These are phyloP conservation scores for Podospora fimiseda DNA, from an alignment of 495 filamentous ascomycete species.

Conservation along the genomic window DNA sequence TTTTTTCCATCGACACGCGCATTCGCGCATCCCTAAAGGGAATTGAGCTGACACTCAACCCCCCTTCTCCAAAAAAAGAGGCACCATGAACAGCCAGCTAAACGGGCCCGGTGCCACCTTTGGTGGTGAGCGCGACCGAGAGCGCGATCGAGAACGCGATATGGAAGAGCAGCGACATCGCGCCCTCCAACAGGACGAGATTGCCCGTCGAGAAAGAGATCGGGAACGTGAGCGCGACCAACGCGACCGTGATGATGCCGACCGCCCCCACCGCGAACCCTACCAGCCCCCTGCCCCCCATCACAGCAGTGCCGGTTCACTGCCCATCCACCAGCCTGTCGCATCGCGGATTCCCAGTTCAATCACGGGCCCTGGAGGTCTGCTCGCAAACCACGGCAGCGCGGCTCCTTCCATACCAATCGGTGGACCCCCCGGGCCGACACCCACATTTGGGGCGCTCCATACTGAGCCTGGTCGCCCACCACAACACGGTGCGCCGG, in stretches of 20 bases:
- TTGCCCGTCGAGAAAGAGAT: conserved; percentile 26
- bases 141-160: conserved; percentile 29
- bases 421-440: conserved; percentile 56
- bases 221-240: conserved; percentile 32
- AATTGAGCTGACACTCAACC: conserved; percentile 22
- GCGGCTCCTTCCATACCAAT: conserved; percentile 54
- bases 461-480: conserved; percentile 53
- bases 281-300: conserved; percentile 55
- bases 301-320: conserved; percentile 75
- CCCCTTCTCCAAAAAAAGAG: neutral
- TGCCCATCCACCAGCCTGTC: conserved; percentile 86
- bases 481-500: conserved; percentile 58
- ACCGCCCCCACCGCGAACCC: conserved; percentile 62
- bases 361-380: conserved; percentile 81
- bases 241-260: conserved; percentile 58
- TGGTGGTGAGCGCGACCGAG: conserved; percentile 34
- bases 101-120: conserved; percentile 18
- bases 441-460: conserved; percentile 62
- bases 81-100: conserved; percentile 40
- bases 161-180: conserved; percentile 37
- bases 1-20: neutral
- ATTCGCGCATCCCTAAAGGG: neutral
- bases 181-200: conserved; percentile 30
- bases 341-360: conserved; percentile 71
- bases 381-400: conserved; percentile 67